Percentiles rank a stretch among this genome's conserved stretches.
Evolutionary conservation across 2,329 filamentous ascomycete species (phyloP).

Genomic region (Dactylellina parvicollis): DNA sequence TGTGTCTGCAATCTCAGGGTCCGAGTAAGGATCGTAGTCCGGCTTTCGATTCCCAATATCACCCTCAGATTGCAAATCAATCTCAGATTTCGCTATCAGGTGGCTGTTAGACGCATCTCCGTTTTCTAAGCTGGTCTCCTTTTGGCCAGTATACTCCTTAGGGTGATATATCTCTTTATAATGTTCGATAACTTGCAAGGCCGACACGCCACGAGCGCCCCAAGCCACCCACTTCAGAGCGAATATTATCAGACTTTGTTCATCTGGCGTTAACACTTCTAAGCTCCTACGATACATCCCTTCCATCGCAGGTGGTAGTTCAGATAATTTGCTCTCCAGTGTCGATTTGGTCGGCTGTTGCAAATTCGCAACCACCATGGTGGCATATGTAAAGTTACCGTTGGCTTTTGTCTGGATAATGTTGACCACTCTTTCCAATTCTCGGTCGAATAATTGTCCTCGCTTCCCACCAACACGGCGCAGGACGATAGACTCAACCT

Average conservation of each 20-base stretch:
- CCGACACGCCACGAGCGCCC: not conserved
- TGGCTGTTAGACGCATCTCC: not conserved
- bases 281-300: constrained; percentile 16
- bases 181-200: constrained; percentile 14
- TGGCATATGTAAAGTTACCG: constrained; percentile 20
- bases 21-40: not conserved
- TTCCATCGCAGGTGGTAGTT: constrained; percentile 20
- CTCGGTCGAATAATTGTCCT: not conserved
- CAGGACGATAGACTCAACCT: constrained; percentile 2
- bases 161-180: constrained; percentile 15
- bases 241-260: constrained; percentile 10
- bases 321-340: constrained; percentile 8
- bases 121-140: not conserved
- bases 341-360: constrained; percentile 5
- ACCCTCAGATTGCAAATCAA: not conserved
- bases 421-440: constrained; percentile 6
- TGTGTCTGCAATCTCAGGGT: constrained; percentile 31
- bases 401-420: constrained; percentile 10
- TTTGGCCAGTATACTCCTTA: not conserved
- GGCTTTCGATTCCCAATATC: not conserved
- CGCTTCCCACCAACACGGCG: not conserved
- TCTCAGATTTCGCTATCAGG: not conserved
- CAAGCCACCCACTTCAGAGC: constrained; percentile 18
- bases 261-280: constrained; percentile 11
- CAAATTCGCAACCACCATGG: constrained; percentile 17